Base-by-base conservation (phyloP, 768 basidiomycete genomes). In the Tricholoma sp. region DNA sequence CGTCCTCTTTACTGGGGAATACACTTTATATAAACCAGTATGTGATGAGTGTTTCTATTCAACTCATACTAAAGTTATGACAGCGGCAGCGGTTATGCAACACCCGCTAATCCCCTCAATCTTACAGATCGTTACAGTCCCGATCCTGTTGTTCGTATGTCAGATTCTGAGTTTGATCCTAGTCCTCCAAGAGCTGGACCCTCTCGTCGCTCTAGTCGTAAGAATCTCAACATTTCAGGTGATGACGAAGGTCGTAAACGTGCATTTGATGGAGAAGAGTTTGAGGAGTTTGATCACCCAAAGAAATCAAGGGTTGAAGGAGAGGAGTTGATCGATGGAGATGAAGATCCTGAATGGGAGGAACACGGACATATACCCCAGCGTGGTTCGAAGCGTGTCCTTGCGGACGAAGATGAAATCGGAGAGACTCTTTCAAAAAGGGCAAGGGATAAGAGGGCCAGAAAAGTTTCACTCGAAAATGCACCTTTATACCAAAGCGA, bases 261-360 rank as follows among this genome's bases (percentile, higher is more conserved):
- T 56, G 70, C 69, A 9, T 69, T 73, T 29, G 75, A 76, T 55
- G 66, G 68, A 58, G 62, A 70, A 12, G 76, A 77, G 37, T 75
- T 76, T 52, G 76, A 76, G 42, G 76, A 74, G 29, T 68, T 70
- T 59, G 75, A 77, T 51, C 71, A 71, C 58, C 61, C 72, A 17
- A 85, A 85, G 71, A 82, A 81, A 67, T 74, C 76, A 54, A 78
- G 80, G 55, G 70, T 80, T n/a, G 80, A 80, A 48, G 75, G 69
- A 36, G 76, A 79, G 45, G 77, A 78, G 18, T 65, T 74, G 52
- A 74, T 75, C 55, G 77, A 80, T 60, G 78, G 73, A 11, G 78
- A 79, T 44, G 80, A 80, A 61, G 78, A 79, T 57, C 70, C 73
- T 24, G 79, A 75, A 66, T 69, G 74, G 74, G 52, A 69, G 31